A percentile compares a stretch with the other conserved stretches of the same genome.
Evolutionary conservation across 805 yeast species (phyloP).

Genomic region (Hanseniaspora meyeri): DNA sequence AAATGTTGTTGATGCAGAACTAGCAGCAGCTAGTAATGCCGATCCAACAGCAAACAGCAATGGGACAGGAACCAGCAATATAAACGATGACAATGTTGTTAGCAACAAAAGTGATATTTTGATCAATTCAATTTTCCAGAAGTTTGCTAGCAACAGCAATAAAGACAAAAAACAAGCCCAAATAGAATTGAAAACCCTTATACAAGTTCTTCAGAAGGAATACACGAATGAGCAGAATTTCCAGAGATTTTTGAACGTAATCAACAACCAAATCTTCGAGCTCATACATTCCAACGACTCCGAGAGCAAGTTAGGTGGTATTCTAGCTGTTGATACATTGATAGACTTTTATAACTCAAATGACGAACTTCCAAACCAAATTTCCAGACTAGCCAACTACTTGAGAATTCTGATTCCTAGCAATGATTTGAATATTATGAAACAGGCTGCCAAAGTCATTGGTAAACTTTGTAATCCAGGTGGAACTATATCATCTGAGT

Average conservation of each 20-base stretch:
- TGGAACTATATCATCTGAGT: constrained; percentile 77
- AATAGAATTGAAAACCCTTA: constrained; percentile 52
- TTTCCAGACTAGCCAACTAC: constrained; percentile 84
- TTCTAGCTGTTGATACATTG: constrained; percentile 77
- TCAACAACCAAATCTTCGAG: constrained; percentile 78
- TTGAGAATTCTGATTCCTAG: constrained; percentile 68
- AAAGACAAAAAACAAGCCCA: constrained; percentile 43
- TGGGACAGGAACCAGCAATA: neutral
- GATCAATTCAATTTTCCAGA: constrained; percentile 29
- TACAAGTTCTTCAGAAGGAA: constrained; percentile 66
- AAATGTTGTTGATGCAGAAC: neutral
- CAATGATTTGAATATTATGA: constrained; percentile 73
- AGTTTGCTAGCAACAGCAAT: constrained; percentile 27
- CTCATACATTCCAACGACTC: constrained; percentile 64
- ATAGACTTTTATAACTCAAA: constrained; percentile 73
- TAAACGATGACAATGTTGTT: neutral
- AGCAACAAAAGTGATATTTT: constrained; percentile 16
- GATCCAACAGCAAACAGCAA: neutral
- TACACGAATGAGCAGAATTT: constrained; percentile 62
- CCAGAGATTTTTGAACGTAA: constrained; percentile 67
- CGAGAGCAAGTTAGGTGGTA: constrained; percentile 72
- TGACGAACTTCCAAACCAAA: constrained; percentile 76
- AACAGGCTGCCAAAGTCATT: constrained; percentile 70
- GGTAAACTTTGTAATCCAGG: constrained; percentile 86
- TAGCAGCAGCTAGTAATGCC: neutral